phyloP scores from a whole-genome alignment of 2,329 filamentous ascomycete genomes.

The Colletotrichum limetticola region DNA sequence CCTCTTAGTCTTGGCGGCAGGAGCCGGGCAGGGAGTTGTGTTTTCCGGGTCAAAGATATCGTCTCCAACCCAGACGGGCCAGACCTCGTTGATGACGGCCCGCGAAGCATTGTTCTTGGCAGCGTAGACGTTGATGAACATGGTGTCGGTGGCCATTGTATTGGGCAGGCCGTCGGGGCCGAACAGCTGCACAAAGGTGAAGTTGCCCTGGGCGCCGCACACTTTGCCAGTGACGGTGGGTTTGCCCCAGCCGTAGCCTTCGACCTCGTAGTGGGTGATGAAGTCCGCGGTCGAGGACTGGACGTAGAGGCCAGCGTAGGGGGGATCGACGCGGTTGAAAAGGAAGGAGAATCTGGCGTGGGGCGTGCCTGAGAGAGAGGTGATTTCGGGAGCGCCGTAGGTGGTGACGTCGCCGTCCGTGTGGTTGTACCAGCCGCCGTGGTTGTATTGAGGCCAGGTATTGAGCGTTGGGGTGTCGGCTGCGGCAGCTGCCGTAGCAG shows the following conservation, averaged over 20 bases:
- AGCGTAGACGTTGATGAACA: background rate
- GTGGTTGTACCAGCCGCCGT: background rate
- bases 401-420: background rate
- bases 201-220: constrained; percentile 4
- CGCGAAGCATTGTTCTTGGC: background rate
- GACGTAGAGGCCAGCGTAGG: constrained; percentile 1
- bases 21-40: constrained; percentile 6
- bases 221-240: background rate
- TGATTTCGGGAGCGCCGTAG: background rate
- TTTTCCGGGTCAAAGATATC: constrained; percentile 8
- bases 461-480: background rate
- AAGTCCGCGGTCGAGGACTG: constrained; percentile 1
- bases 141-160: background rate
- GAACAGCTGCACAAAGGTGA: constrained; percentile 3
- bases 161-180: background rate
- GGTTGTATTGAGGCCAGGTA: background rate
- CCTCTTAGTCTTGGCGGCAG: background rate
- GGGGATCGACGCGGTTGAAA: background rate
- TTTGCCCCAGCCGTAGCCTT: background rate
- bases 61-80: background rate
- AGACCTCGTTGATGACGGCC: constrained; percentile 8
- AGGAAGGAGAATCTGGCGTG: background rate
- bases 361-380: too few relatives aligned
- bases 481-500: background rate
- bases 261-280: constrained; percentile 10